A percentile compares a stretch with the other conserved stretches of the same genome.
phyloP scores from a whole-genome alignment of 169 alveolate genomes.

The Plasmodium cynomolgi region DNA sequence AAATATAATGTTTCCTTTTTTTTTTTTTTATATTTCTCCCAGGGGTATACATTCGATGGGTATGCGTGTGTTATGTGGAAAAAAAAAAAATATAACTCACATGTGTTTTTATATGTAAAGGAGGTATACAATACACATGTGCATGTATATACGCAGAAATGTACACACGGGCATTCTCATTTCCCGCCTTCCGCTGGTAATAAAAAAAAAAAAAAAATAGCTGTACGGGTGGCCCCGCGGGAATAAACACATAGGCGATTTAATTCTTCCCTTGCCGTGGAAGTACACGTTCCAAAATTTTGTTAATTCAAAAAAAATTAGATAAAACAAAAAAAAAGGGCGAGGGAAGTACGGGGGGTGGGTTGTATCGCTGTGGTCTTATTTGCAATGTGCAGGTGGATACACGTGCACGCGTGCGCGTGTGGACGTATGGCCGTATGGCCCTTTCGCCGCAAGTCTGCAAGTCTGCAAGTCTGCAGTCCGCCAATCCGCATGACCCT shows the following conservation, averaged over 20 bases:
- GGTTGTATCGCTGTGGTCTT: background rate
- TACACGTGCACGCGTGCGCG: background rate
- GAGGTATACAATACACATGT: background rate
- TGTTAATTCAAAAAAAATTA: background rate
- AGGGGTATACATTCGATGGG: background rate
- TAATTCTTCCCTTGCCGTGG: background rate
- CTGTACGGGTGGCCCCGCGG: background rate
- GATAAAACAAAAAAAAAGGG: background rate
- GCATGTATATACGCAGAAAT: background rate
- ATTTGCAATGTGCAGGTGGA: background rate
- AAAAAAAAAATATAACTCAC: background rate
- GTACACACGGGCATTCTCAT: background rate
- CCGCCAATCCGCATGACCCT: background rate
- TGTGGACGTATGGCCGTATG: background rate
- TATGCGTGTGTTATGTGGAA: background rate
- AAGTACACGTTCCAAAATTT: background rate
- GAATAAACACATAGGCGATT: background rate
- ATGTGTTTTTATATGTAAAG: background rate
- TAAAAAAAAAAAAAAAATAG: background rate
- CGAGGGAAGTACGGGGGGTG: background rate
- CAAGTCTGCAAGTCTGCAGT: background rate
- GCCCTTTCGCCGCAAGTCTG: background rate
- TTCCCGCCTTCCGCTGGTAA: background rate
- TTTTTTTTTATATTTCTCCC: background rate
- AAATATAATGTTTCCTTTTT: background rate